A percentile compares a stretch with the other conserved stretches of the same genome.
phyloP scores from a whole-genome alignment of 2,329 filamentous ascomycete species.

The Acrocalymma vagum region DNA sequence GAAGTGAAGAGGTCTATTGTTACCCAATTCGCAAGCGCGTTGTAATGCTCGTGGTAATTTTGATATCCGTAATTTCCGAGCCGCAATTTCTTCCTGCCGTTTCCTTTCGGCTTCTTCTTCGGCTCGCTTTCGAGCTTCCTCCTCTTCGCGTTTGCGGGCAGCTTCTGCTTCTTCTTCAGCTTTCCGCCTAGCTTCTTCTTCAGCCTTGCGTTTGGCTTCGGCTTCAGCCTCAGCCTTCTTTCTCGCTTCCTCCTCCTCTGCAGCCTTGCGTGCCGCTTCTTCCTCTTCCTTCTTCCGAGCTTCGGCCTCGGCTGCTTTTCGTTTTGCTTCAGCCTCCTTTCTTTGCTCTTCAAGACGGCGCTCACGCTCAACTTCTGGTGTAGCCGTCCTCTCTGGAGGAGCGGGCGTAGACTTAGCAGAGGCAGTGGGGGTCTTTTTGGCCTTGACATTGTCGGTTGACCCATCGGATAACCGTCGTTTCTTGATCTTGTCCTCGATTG shows the following conservation, averaged over 20 bases:
- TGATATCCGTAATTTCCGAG: constrained; percentile 43
- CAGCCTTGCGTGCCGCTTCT: constrained; percentile 36
- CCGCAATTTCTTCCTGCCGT: constrained; percentile 37
- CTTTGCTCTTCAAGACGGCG: constrained; percentile 44
- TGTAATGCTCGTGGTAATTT: constrained; percentile 47
- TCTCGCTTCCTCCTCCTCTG: constrained; percentile 37
- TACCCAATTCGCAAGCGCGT: constrained; percentile 46
- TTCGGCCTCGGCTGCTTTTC: constrained; percentile 34
- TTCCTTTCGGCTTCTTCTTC: constrained; percentile 38
- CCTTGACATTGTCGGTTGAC: constrained; percentile 36
- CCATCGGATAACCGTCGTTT: constrained; percentile 41
- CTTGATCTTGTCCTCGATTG: constrained; percentile 41
- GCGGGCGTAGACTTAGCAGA: constrained; percentile 47
- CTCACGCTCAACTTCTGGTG: constrained; percentile 43
- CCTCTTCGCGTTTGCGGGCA: constrained; percentile 39
- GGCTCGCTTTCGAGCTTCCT: constrained; percentile 35
- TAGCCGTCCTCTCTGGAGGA: constrained; percentile 42
- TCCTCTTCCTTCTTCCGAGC: constrained; percentile 36
- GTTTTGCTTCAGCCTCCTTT: constrained; percentile 34
- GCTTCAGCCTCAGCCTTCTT: constrained; percentile 40
- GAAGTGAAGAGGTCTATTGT: constrained; percentile 47
- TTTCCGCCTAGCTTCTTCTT: constrained; percentile 35
- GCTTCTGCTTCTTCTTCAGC: constrained; percentile 45
- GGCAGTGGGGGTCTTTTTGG: constrained; percentile 42
- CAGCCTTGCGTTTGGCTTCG: constrained; percentile 35